Evolutionary conservation across 1,284 basidiomycete genomes (phyloP), one percentile per base, ranked within the genome.

Genomic region (Puccinia hordei): DNA sequence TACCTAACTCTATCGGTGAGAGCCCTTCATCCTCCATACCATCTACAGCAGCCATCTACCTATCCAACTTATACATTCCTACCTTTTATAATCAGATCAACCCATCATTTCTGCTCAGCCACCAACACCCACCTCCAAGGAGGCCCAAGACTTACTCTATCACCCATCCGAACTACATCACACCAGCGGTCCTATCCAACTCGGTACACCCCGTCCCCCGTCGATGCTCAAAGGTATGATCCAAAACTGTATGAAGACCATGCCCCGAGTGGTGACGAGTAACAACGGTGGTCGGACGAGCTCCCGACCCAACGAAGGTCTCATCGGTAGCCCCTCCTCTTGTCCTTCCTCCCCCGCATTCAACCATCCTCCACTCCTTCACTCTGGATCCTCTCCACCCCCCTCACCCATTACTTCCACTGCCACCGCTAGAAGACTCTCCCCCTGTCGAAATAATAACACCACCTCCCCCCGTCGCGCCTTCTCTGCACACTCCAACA

Each of bases 1-100:
- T 98, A 17, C 95, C 95, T n/a, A 69, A 69, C n/a, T 69, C 22
- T 24, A 46, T 69, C 30, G 49, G 49, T 53, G 10, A 15, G 49
- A 2, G 30, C 24, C 15, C 44, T 41, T 6, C n/a, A n/a, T n/a
- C 12, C 38, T 41, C 38, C 38, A 41, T 12, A 41, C 38, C n/a
- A n/a, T n/a, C n/a, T n/a, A n/a, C n/a, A n/a, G n/a, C n/a, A n/a
- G n/a, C 38, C 4, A 41, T 41, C 38, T 41, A 4, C 38, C 38
- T 41, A 41, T 6, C 38, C 4, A 41, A 41, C 38, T n/a, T n/a
- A n/a, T n/a, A n/a, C n/a, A 27, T 4, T 61, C 61, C 15, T 63
- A 2, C 61, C 19, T 49, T 51, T 49, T 30, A 15, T 13, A 3
- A n/a, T n/a, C 49, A 63, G 61, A 63, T 38, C 61, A 63, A 15